Evolutionary conservation across 2,329 filamentous ascomycete species (phyloP).

Genomic region (Diplodia mutila): DNA sequence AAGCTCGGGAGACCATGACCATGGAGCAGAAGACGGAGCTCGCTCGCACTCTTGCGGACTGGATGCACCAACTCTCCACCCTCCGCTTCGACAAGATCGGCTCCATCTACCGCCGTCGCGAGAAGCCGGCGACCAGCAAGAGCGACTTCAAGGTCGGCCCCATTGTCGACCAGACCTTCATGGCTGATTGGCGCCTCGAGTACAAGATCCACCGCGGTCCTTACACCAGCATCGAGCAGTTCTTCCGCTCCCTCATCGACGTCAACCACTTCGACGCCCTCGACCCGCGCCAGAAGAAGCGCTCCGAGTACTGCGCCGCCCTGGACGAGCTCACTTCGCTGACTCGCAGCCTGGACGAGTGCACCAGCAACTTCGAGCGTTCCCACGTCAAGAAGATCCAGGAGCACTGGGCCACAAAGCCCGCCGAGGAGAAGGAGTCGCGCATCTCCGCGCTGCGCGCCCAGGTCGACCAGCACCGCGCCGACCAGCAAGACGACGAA

Average conservation of each 20-base stretch:
- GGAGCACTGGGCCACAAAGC: no score
- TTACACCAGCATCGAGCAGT: background rate
- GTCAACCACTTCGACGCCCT: background rate
- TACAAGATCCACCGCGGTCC: background rate
- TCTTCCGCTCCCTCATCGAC: background rate
- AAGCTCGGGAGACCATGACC: slow-evolving; percentile 15
- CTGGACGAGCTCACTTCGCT: no score
- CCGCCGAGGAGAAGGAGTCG: no score
- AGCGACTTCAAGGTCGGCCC: background rate
- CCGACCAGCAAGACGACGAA: no score
- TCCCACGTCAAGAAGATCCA: no score
- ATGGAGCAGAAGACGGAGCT: background rate
- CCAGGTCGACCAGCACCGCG: no score
- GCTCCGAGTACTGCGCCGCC: background rate
- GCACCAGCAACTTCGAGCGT: background rate
- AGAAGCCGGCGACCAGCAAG: background rate
- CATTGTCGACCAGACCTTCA: background rate
- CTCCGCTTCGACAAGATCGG: slow-evolving; percentile 26
- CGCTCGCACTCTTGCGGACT: slow-evolving; percentile 4
- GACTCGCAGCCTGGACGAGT: no score
- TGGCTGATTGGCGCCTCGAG: background rate
- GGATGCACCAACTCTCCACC: slow-evolving; percentile 21
- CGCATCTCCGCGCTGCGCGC: no score
- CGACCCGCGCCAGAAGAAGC: background rate
- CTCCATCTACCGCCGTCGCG: background rate